Percentiles rank a stretch among this genome's conserved stretches.
Evolutionary conservation across 1,139 yeast species (phyloP).

Genomic region (Taphrina wiesneri): DNA sequence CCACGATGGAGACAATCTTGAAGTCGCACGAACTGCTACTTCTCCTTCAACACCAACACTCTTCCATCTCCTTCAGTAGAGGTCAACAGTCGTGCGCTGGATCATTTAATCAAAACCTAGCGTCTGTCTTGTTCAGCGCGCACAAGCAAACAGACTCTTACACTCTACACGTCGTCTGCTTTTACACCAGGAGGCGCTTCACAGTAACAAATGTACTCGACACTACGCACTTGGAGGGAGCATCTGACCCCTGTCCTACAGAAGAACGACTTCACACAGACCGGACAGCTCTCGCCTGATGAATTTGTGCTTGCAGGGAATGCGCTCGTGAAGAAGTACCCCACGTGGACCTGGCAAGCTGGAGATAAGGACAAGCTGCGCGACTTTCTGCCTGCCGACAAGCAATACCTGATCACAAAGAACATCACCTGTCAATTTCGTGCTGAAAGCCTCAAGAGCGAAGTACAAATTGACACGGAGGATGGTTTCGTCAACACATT

Average conservation of each 20-base stretch:
- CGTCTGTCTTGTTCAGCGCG: not conserved
- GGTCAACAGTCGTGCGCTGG: too few species aligned
- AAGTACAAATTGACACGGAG: slow-evolving; percentile 20
- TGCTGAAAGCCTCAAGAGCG: slow-evolving; percentile 20
- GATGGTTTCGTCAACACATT: slow-evolving; percentile 9
- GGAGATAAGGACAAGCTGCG: slow-evolving; percentile 43
- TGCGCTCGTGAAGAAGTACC: slow-evolving; percentile 82
- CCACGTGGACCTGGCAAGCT: slow-evolving; percentile 89
- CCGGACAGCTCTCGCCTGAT: slow-evolving; percentile 93
- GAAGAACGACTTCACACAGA: slow-evolving; percentile 72
- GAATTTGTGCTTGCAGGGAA: slow-evolving; percentile 94
- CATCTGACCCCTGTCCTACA: slow-evolving; percentile 88
- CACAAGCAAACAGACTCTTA: not conserved
- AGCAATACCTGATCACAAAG: slow-evolving; percentile 80
- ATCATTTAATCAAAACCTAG: too few species aligned
- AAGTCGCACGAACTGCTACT: slow-evolving; percentile 2
- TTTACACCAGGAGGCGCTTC: not conserved
- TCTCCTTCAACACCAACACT: too few species aligned
- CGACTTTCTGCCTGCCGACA: slow-evolving; percentile 78
- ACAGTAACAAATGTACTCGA: slow-evolving; percentile 15
- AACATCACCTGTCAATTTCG: slow-evolving; percentile 64
- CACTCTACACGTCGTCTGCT: too few species aligned
- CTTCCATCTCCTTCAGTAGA: too few species aligned
- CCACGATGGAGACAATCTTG: not conserved
- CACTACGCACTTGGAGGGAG: slow-evolving; percentile 60